phyloP scores from a whole-genome alignment of 2,329 filamentous ascomycete genomes.

The Trichoderma citrinoviride region DNA sequence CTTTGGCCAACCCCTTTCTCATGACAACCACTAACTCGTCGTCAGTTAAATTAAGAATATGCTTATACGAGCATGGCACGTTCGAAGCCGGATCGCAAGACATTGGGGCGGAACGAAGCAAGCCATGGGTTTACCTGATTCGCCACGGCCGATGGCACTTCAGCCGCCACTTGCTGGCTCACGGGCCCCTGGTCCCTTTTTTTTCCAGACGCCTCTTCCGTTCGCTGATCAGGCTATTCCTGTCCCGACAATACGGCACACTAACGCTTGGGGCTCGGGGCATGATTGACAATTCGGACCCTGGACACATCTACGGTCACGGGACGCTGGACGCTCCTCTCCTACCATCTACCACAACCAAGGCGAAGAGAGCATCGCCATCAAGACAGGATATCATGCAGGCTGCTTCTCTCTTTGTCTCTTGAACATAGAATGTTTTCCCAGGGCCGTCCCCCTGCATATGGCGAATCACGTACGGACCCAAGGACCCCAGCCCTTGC shows the following conservation, averaged over 20 bases:
- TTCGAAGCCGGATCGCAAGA: neutral
- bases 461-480: too few relatives aligned
- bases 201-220: slow-evolving; percentile 4
- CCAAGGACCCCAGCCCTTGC: too few relatives aligned
- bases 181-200: slow-evolving; percentile 1
- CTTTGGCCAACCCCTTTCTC: neutral
- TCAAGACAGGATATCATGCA: too few relatives aligned
- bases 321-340: too few relatives aligned
- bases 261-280: neutral
- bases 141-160: neutral
- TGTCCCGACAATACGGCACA: slow-evolving; percentile 3
- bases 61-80: neutral
- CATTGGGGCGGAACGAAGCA: neutral
- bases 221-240: neutral
- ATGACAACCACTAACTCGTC: neutral
- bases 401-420: too few relatives aligned
- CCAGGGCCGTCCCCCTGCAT: too few relatives aligned
- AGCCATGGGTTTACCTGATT: neutral
- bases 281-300: neutral
- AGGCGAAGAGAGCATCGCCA: too few relatives aligned
- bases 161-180: slow-evolving; percentile 9
- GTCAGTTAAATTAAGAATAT: neutral
- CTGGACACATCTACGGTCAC: neutral
- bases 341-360: too few relatives aligned
- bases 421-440: neutral